A percentile compares a stretch with the other conserved stretches of the same genome.
These are phyloP conservation scores for Penicillium olsonii DNA, from an alignment of 2,329 filamentous ascomycete genomes.

Conservation along the genomic window DNA sequence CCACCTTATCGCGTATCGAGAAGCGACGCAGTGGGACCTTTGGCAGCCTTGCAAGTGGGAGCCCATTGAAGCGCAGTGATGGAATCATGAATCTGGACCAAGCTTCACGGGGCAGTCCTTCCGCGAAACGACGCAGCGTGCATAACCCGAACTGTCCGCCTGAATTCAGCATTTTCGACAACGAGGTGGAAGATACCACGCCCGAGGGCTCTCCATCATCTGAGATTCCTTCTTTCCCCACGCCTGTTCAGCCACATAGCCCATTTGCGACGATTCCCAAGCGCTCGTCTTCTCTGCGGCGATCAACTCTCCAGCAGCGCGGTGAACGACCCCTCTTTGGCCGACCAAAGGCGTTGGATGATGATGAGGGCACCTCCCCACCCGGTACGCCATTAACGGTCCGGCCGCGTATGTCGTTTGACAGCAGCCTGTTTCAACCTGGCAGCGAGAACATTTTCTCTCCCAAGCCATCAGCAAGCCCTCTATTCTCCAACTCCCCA, in stretches of 20 bases:
- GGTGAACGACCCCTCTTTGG: slow-evolving; percentile 63
- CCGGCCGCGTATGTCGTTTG: slow-evolving; percentile 73
- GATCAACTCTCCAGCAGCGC: slow-evolving; percentile 85
- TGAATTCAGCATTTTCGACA: slow-evolving; percentile 77
- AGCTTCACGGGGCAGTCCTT: slow-evolving; percentile 75
- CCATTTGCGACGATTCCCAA: slow-evolving; percentile 62
- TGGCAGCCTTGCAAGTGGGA: slow-evolving; percentile 61
- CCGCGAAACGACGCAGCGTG: slow-evolving; percentile 86
- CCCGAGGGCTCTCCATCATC: slow-evolving; percentile 29
- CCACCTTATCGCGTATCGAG: slow-evolving; percentile 49
- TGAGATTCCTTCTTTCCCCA: slow-evolving; percentile 29
- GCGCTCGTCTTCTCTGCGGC: slow-evolving; percentile 75
- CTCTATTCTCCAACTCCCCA: slow-evolving; percentile 38
- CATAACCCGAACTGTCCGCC: slow-evolving; percentile 68
- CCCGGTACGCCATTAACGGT: slow-evolving; percentile 58
- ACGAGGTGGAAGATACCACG: slow-evolving; percentile 20
- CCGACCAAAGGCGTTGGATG: slow-evolving; percentile 35
- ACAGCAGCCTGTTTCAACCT: slow-evolving; percentile 68
- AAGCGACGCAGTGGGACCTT: slow-evolving; percentile 51
- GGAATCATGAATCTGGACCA: slow-evolving; percentile 85
- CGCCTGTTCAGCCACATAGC: slow-evolving; percentile 43
- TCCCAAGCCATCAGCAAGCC: slow-evolving; percentile 56
- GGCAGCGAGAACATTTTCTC: slow-evolving; percentile 67
- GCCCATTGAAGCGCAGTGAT: slow-evolving; percentile 89
- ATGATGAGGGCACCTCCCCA: slow-evolving; percentile 55